Percentiles rank a stretch among this genome's conserved stretches.
These are phyloP conservation scores for Verbena officinalis DNA, from an alignment of 257 asterid genomes.

Conservation along the genomic window DNA sequence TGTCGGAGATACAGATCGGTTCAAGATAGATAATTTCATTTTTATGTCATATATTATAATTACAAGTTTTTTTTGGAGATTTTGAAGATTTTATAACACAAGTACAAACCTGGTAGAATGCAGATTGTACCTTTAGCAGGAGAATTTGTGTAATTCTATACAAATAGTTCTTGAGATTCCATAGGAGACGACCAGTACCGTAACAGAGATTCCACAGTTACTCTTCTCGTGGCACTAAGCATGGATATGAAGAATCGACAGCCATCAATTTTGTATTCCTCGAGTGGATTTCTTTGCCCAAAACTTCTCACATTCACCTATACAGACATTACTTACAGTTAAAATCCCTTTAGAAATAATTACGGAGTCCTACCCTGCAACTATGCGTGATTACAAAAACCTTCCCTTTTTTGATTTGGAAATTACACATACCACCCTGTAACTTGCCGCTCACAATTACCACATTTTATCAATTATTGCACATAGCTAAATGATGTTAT, in stretches of 20 bases:
- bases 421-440: too few relatives aligned
- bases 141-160: slow-evolving; percentile 32
- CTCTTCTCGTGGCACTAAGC: slow-evolving; percentile 91
- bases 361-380: too few relatives aligned
- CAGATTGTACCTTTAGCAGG: slow-evolving; percentile 34
- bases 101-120: background rate
- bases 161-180: slow-evolving; percentile 76
- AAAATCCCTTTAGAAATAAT: background rate
- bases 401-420: too few relatives aligned
- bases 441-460: too few relatives aligned
- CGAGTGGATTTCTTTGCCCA: slow-evolving; percentile 96
- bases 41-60: background rate
- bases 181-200: slow-evolving; percentile 89
- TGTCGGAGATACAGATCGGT: background rate
- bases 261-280: slow-evolving; percentile 98
- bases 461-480: too few relatives aligned
- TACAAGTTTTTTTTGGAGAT: background rate
- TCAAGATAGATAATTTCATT: background rate
- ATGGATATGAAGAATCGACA: slow-evolving; percentile 96
- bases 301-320: slow-evolving; percentile 95
- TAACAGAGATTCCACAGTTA: slow-evolving; percentile 85
- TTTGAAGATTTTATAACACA: background rate
- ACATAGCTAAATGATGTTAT: too few relatives aligned
- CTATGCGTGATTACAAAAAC: too few relatives aligned
- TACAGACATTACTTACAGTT: slow-evolving; percentile 21